These are phyloP conservation scores for Ormosia emarginata DNA, from an alignment of 306 rosid genomes.

Conservation along the genomic window DNA sequence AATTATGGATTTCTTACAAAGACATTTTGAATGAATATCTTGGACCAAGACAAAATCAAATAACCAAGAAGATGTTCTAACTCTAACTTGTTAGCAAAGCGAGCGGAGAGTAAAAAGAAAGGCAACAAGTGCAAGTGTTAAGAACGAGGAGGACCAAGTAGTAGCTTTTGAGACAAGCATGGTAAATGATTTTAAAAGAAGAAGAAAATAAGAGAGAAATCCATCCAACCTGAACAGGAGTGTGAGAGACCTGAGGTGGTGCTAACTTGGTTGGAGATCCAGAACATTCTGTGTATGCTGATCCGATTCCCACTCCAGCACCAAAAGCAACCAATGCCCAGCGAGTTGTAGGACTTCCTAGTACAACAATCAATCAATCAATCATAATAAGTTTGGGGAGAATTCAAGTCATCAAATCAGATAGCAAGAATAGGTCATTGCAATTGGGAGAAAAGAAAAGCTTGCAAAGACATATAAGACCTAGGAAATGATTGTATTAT, in stretches of 20 bases:
- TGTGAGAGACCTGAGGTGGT: constrained; percentile 1
- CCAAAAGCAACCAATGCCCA: constrained; percentile 79
- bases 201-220: neutral
- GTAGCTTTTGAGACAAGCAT: neutral
- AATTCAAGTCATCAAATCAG: too few species aligned
- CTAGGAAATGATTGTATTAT: neutral
- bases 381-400: too few species aligned
- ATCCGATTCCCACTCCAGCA: constrained; percentile 75
- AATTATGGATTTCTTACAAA: neutral
- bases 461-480: neutral
- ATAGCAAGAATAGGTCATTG: neutral
- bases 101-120: neutral
- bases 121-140: too few species aligned
- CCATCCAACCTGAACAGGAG: constrained; percentile 31
- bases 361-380: too few species aligned
- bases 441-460: neutral
- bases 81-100: neutral
- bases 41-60: neutral
- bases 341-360: constrained; percentile 73
- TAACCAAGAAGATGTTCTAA: neutral
- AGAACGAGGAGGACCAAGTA: too few species aligned
- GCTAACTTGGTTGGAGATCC: constrained; percentile 37
- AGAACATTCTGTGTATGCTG: constrained; percentile 65
- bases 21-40: neutral
- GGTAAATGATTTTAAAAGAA: neutral